phyloP scores from a whole-genome alignment of 805 yeast species.

The Sugiyamaella boreocaroliniensis region DNA sequence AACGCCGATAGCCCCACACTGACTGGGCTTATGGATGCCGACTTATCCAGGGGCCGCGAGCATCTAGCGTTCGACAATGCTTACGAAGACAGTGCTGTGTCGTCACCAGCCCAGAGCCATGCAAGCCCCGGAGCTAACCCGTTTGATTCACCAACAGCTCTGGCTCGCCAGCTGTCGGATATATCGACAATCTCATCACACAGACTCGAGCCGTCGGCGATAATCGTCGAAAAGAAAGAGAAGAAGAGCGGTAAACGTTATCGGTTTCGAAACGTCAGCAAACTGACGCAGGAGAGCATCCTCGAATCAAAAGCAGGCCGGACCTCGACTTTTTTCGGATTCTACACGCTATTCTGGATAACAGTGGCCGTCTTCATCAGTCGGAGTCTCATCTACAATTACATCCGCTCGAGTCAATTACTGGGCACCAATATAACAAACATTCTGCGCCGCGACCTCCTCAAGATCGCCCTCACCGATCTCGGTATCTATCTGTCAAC shows the following conservation, averaged over 20 bases:
- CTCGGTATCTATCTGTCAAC: conserved; percentile 61
- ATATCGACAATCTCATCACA: background rate
- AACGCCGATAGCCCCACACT: background rate
- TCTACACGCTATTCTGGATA: conserved; percentile 54
- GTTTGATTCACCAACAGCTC: background rate
- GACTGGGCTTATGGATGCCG: background rate
- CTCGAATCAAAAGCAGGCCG: conserved; percentile 27
- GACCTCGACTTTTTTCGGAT: conserved; percentile 53
- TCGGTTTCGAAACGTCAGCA: conserved; percentile 20
- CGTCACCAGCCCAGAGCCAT: conserved; percentile 4
- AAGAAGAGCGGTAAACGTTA: conserved; percentile 9
- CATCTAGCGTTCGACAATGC: conserved; percentile 13
- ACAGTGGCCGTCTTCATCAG: conserved; percentile 19
- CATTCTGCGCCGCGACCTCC: conserved; percentile 53
- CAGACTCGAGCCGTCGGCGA: background rate
- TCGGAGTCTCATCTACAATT: conserved; percentile 49
- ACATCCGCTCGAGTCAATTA: conserved; percentile 39
- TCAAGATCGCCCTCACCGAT: conserved; percentile 69
- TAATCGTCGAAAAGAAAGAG: background rate
- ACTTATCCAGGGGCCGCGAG: conserved; percentile 2
- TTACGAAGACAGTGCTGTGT: conserved; percentile 13
- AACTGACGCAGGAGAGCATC: conserved; percentile 21
- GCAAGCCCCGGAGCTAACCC: background rate
- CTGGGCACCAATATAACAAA: conserved; percentile 49
- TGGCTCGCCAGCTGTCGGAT: background rate